Percentiles rank a stretch among this genome's conserved stretches.
Evolutionary conservation across 768 basidiomycete genomes (phyloP).

Genomic region (Atractiella rhizophila): DNA sequence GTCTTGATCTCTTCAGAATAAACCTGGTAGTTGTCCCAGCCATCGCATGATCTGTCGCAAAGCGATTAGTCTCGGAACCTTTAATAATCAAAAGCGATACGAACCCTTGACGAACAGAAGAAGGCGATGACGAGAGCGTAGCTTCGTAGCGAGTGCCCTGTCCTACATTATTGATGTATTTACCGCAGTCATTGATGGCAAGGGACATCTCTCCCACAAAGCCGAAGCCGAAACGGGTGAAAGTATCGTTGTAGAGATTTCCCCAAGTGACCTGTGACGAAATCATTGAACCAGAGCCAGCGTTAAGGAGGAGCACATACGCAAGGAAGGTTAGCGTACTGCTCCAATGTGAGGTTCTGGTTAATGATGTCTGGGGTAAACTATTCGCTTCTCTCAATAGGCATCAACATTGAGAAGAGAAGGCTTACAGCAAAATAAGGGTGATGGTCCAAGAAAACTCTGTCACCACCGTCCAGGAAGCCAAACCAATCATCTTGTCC

Average conservation of each 20-base stretch:
- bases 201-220: constrained; percentile 67
- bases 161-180: constrained; percentile 20
- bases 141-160: constrained; percentile 6
- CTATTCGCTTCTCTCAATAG: too few relatives aligned
- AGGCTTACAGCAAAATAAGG: constrained; percentile 16
- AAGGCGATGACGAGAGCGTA: too few relatives aligned
- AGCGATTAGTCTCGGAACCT: too few relatives aligned
- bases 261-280: constrained; percentile 37
- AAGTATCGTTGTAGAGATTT: constrained; percentile 32
- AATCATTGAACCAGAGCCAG: neutral
- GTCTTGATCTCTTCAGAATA: constrained; percentile 4
- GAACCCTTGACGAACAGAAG: too few relatives aligned
- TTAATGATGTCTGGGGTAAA: too few relatives aligned
- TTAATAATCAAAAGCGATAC: too few relatives aligned
- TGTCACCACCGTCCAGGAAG: constrained; percentile 55
- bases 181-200: constrained; percentile 44
- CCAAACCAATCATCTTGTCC: constrained; percentile 38
- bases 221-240: constrained; percentile 30
- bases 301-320: constrained; percentile 32
- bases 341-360: too few relatives aligned
- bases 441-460: constrained; percentile 55
- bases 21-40: neutral
- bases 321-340: constrained; percentile 9
- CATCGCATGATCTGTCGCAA: too few relatives aligned
- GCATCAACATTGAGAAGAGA: constrained; percentile 10